phyloP scores from a whole-genome alignment of 2,329 filamentous ascomycete species.

The Tolypocladium capitatum region DNA sequence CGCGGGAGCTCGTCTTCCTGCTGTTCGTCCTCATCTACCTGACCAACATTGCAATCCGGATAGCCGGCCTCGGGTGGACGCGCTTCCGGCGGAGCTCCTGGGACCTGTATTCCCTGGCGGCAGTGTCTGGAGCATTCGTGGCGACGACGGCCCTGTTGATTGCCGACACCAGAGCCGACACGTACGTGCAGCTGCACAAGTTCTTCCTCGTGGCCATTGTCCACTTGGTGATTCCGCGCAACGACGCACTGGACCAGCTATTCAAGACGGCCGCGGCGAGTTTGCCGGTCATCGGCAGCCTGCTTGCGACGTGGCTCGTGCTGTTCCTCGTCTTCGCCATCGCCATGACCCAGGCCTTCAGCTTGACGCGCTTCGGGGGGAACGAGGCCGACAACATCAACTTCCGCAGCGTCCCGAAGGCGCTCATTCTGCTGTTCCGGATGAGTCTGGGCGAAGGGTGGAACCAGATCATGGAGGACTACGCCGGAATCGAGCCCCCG shows the following conservation, averaged over 20 bases:
- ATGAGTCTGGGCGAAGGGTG: slow-evolving; percentile 92
- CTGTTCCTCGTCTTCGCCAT: slow-evolving; percentile 95
- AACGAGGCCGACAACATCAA: slow-evolving; percentile 71
- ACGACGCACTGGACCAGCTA: slow-evolving; percentile 91
- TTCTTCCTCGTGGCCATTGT: slow-evolving; percentile 85
- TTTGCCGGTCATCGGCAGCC: slow-evolving; percentile 77
- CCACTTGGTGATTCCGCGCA: slow-evolving; percentile 82
- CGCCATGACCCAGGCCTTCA: slow-evolving; percentile 89
- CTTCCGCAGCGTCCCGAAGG: slow-evolving; percentile 86
- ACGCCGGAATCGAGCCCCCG: slow-evolving; percentile 64
- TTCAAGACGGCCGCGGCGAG: slow-evolving; percentile 98
- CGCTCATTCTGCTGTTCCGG: slow-evolving; percentile 82
- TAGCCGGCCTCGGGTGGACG: slow-evolving; percentile 81
- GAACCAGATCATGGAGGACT: slow-evolving; percentile 97
- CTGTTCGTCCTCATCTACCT: slow-evolving; percentile 71
- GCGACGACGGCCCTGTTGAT: slow-evolving; percentile 70
- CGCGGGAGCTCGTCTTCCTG: slow-evolving; percentile 67
- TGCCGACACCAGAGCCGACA: slow-evolving; percentile 41
- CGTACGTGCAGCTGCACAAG: slow-evolving; percentile 76
- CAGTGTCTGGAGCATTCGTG: slow-evolving; percentile 64
- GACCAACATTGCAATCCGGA: slow-evolving; percentile 68
- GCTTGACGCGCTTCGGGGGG: slow-evolving; percentile 73
- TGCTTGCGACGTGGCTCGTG: slow-evolving; percentile 93
- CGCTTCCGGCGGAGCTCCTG: slow-evolving; percentile 87
- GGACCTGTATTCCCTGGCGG: slow-evolving; percentile 79